Evolutionary conservation across 1,139 yeast species (phyloP), one percentile per base, ranked within the genome.

Genomic region (Blastobotrys proliferans): DNA sequence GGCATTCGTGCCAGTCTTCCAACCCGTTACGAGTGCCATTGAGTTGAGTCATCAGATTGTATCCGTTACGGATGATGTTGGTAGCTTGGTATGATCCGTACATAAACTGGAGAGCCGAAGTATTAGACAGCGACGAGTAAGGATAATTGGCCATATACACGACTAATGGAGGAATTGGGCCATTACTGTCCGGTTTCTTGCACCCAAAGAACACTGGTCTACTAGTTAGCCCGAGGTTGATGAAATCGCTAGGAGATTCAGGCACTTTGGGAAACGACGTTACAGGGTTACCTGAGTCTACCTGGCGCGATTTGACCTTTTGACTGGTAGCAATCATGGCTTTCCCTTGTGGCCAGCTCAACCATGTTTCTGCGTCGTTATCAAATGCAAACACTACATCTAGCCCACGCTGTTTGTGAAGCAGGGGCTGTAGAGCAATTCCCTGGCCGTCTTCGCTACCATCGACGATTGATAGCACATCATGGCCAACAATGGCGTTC

Each of bases 401-500:
- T 18, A 87, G 70, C n/a, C 70, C 68, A 58, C 97, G 76, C 36
- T 73, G 74, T 9, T 77, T 74, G 62, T 83, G 92, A 38, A 87
- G 62, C 53, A 87, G 69, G 18, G 97, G 96, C 48, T 75, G 70
- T 36, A 86, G 66, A 8, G 97, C 97, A 24, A 88, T 72, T 54
- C 83, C 83, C 60, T 87, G 92, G 11, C 63, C 64, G 64, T 85
- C 95, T 62, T 83, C 90, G 51, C 96, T 95, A 48, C 96, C 96
- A 60, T 88, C 97, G n/a, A 81, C 90, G 48, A 87, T 70, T 56
- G 66, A 76, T 35, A 88, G 69, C 3, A 75, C 67, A 4, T 73
- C 70, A 26, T 65, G 55, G 6, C 60, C 51, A 9, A 31, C 33
- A 13, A 35, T 18, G 13, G 25, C 19, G 3, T 17, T 29, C 6